Conservation (phyloP, 129 eudicot genomes). For the Logfia minima region DNA sequence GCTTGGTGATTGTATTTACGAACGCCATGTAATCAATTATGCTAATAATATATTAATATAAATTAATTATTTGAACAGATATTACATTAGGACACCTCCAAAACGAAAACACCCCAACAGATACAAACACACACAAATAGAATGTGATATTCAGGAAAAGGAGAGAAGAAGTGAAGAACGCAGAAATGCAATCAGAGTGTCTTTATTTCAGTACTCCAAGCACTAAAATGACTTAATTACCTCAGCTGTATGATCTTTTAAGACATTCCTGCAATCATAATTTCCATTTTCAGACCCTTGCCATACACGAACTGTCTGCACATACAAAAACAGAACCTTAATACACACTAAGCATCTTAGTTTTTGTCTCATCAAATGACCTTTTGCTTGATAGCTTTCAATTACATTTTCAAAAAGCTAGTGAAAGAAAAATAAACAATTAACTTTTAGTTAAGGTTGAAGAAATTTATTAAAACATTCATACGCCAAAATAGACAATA, state of each 20-base stretch:
- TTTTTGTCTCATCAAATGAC: background rate
- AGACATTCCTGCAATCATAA: constrained; percentile 69
- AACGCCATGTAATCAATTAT: background rate
- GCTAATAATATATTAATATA: background rate
- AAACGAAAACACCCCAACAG: background rate
- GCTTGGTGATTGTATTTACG: background rate
- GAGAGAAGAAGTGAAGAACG: background rate
- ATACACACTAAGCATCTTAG: constrained; percentile 13
- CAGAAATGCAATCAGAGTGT: background rate
- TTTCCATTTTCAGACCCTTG: constrained; percentile 81
- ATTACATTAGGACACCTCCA: background rate
- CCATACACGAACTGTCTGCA: constrained; percentile 96
- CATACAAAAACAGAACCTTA: constrained; percentile 1
- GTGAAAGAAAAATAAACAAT: background rate
- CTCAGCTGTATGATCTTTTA: constrained; percentile 96
- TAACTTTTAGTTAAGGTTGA: background rate
- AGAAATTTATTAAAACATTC: background rate
- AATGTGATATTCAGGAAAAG: background rate
- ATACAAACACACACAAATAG: background rate
- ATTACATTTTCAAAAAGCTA: background rate
- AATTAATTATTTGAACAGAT: background rate
- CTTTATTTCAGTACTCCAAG: background rate
- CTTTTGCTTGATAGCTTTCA: constrained; percentile 6
- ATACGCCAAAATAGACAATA: background rate
- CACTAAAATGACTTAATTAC: constrained; percentile 37